Base-by-base conservation (phyloP, 75 land plant genomes). In the Chamaecyparis obtusa region DNA sequence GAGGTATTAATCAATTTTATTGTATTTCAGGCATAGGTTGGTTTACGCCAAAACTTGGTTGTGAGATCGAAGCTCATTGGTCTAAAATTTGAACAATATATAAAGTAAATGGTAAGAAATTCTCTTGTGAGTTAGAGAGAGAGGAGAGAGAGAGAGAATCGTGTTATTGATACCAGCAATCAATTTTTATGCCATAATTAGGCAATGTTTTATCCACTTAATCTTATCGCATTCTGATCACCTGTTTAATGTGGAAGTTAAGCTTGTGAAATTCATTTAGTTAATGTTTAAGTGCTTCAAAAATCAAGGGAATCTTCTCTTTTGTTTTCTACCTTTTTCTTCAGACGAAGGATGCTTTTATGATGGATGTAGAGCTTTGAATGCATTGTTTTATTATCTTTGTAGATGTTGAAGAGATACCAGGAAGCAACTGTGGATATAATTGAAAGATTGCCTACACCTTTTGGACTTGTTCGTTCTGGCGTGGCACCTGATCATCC, bases 401-500 rank as follows among this genome's bases (percentile, higher is more conserved):
- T 78, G 56, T 89, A 97, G 99, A 86, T 96, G 92, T 84, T 97
- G 86, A 96, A 95, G 85, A 93, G 91, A 69, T 90, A 92, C 85
- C 84, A 88, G 74, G 54, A 72, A 35, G 95, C 93, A 39, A 89
- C 94, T 81, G 92, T 98, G 44, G 99, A 98, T 86, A 93, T 98
- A 21, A 78, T 98, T 44, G 99, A 98, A 56, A 90, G 99, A 84
- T 89, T 98, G 87, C 99, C 99, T 7, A 94, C 95, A 7, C 99
- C 99, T 0, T 98, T 98, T 90, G 99, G 99, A 35, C 90, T 98
- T 35, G 99, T 98, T 27, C 96, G 99, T 27, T 94, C 96, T 7
- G 99, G 99, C 9, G 99, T 98, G 33, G 99, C 99, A 37, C 99
- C 99, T 85, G 99, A 98, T 88, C 99, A 98, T 91, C 97, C 93